Conservation (phyloP, 345 rosid genomes). For the Turnera subulata region DNA sequence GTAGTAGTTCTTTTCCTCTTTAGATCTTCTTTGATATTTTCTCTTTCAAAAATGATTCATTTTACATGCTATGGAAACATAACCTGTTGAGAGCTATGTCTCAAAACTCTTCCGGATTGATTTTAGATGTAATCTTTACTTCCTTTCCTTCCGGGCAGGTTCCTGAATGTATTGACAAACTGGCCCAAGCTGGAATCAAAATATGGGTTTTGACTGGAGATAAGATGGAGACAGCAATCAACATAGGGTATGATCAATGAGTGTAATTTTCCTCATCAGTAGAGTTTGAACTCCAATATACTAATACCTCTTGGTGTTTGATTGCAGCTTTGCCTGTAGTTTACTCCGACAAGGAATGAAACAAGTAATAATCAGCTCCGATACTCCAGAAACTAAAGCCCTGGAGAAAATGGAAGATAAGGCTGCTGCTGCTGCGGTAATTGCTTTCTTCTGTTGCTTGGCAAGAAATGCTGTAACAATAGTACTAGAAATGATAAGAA, state of each 20-base stretch:
- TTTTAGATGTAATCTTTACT: neutral
- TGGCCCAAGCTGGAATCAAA: slow-evolving; percentile 95
- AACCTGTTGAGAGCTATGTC: neutral
- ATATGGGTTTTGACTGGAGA: slow-evolving; percentile 97
- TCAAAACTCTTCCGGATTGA: neutral
- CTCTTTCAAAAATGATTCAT: neutral
- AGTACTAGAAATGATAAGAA: no score
- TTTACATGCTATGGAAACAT: neutral
- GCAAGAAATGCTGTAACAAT: no score
- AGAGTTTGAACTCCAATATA: neutral
- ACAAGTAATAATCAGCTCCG: slow-evolving; percentile 80
- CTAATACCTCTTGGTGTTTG: slow-evolving; percentile 21
- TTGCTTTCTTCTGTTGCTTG: neutral
- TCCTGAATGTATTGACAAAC: slow-evolving; percentile 96
- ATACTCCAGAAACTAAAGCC: slow-evolving; percentile 55
- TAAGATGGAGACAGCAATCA: slow-evolving; percentile 97
- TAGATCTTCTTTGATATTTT: no score
- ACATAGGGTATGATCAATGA: slow-evolving; percentile 60
- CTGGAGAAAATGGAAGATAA: slow-evolving; percentile 74
- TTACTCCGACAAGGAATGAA: slow-evolving; percentile 93
- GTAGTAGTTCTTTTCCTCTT: no score
- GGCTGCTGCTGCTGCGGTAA: slow-evolving; percentile 53
- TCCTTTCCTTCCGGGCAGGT: slow-evolving; percentile 45
- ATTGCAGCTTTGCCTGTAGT: slow-evolving; percentile 87
- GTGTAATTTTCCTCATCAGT: neutral